Evolutionary conservation across 1,284 basidiomycete species (phyloP), one percentile per base, ranked within the genome.

Genomic region (Sparassis latifolia): DNA sequence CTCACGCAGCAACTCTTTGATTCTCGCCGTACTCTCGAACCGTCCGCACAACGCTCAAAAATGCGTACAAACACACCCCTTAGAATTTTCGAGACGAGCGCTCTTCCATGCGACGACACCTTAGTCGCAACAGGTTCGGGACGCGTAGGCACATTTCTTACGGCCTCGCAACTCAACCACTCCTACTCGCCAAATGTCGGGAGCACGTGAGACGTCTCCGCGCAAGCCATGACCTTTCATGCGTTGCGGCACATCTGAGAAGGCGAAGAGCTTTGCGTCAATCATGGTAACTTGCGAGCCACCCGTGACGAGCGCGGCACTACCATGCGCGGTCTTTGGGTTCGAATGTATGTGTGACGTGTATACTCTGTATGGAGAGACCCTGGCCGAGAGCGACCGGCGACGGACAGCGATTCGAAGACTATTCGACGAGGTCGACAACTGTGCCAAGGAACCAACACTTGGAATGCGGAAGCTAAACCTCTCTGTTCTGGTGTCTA

Each of bases 211-310:
- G 56, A 61, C 43, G 33, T 51, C 12, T 47, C 28, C 12, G 42
- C 48, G 40, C 52, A 57, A 39, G 51, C 49, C 35, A 55, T 61
- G 54, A 35, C 47, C 27, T 61, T 63, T 50, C 58, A 58, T 29
- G 55, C 58, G 38, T 45, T 62, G 37, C 51, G 69, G 20, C 72
- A 72, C 46, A 59, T 83, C 32, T 55, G 58, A n/a, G 55, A 59
- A 6, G 80, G 74, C 10, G 79, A 83, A 51, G 82, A 84, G 53
- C 62, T 84, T 38, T 81, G 78, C 58, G 79, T 77, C 55, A 77
- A 70, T 52, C 84, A 84, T 56, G 69, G 76, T 44, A 74, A 80
- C 52, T 59, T 72, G 4, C 63, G 74, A 29, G 72, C 70, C 30
- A 54, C 62, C 0, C 69, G 69, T 9, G 55, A 54, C 29, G 65